Base-by-base conservation (phyloP, 345 rosid species). In the Populus tremula region DNA sequence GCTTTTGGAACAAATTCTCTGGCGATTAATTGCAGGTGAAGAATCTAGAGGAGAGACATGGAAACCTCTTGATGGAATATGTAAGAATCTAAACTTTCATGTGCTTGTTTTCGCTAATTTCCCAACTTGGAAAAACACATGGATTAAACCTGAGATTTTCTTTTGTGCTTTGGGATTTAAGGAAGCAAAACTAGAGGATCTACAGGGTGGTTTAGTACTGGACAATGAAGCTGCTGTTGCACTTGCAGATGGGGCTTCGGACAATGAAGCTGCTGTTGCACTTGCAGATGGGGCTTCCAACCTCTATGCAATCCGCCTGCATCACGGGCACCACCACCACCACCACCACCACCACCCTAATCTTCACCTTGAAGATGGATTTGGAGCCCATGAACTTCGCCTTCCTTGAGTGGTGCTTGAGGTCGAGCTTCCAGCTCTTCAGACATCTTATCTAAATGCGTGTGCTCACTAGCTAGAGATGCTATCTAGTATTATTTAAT, bases 111-210 rank as follows among this genome's bases (percentile, higher is more conserved):
- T 5, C 8, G 31, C 11, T 12, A 10, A 18, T 5, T 2, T 31
- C 9, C 67, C 29, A 31, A 23, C 27, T 56, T 56, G 4, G 3
- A 56, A 8, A 56, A 9, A 59, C 13, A 8, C 13, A 23, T 2
- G 63, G 63, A n/a, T 9, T 59, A 9, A 59, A 10, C 27, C 27
- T 8, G 63, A 3, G 63, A n/a, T 1, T 53, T 53, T 18, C n/a
- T 18, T 18, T 1, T 53, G 25, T 73, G 10, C 10, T 65, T 67
- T 56, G 56, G 18, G 56, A 50, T 67, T 61, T 2, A 38, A 87
- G 89, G 89, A 88, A 74, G 71, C 85, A 41, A 84, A 70, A 83
- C 75, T 77, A 61, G 89, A 86, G 53, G 86, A 84, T 39, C 80
- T 81, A 39, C 84, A 68, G 0, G 82, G 62, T 47, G 91, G 87